Base-by-base conservation (phyloP, 768 basidiomycete genomes). In the Ramaria sp. region DNA sequence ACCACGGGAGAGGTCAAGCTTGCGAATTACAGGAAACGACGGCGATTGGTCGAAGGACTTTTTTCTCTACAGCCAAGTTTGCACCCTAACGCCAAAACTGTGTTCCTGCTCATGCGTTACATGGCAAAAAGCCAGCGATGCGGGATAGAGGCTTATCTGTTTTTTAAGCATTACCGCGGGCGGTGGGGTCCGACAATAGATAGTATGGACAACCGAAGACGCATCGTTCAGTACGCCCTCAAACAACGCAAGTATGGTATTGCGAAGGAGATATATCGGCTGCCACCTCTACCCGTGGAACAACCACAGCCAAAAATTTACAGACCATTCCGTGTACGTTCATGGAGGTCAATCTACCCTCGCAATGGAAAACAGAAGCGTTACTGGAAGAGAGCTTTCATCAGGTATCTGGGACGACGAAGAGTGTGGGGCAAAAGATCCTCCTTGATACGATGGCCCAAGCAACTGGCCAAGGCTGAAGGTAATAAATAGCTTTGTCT, bases 221-320 rank as follows among this genome's bases (percentile, higher is more conserved):
- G 82, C 39, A 65, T 88, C 50, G 74, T 74, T 5, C 67, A 65
- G 39, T 69, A 84, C 45, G 85, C 83, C 28, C 61, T 83, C 52
- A 84, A 82, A 64, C 78, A 88, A 68, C 78, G 82, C 15, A 75
- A 81, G 43, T 65, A 70, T 57, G 79, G 79, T 61, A 75, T 84
- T 55, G 67, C 64, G 37, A 58, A 50, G 20, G 52, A 58, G 27
- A 66, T 69, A 57, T 47, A 64, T 45, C 22, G 28, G n/a, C 5
- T 9, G 18, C 22, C 16, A 12, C 27, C 53, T n/a, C 20, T 36
- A 12, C 25, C 25, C 20, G n/a, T 15, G 18, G 34, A 47, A n/a
- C 20, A 28, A 15, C 18, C 32, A 15, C 9, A 28, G 8, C 15
- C 24, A 1, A 34, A 20, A 7, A 22, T 36, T 37, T 5, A 37